Base-by-base conservation (phyloP, 2,329 filamentous ascomycete species). In the Penicillium psychrosexuale region DNA sequence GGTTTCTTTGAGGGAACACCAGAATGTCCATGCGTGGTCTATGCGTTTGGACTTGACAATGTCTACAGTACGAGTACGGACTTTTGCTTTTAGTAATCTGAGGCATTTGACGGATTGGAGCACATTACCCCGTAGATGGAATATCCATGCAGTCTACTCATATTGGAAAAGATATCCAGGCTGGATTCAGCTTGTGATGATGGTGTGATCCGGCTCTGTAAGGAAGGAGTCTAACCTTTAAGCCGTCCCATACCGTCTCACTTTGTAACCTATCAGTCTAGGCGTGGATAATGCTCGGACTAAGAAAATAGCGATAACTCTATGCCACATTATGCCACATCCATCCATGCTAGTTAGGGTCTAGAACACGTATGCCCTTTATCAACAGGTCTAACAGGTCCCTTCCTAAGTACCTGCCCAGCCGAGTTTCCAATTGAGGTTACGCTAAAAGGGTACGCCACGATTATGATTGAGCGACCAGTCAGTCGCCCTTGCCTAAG, bases 401-500 rank as follows among this genome's bases (percentile, higher is more conserved):
- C 17, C 42, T 44, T 43, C 38, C n/a, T 27, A 46, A n/a, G 48
- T 52, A 57, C 55, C 44, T 47, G 19, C 43, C 33, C 53, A 53
- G 58, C 58, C 40, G 45, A 57, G 47, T 63, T 63, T 57, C 24
- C 56, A 61, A 62, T 58, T 31, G 52, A 42, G 58, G 60, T 61
- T 61, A 54, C 53, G 52, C 54, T 28, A 56, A 57, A 51, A 58
- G 48, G 47, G 42, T 51, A 57, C 50, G 58, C 61, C 55, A 56
- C 46, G 49, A 59, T 61, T 46, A 51, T 55, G 56, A 56, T 53
- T 55, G 55, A 63, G 61, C 60, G 56, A 61, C 53, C 19, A 19
- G 19, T 19, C 49, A 33, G 53, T 37, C 47, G 38, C 51, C 51
- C 51, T 54, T 54, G 24, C 52, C 47, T 54, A 5, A 33, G 47